Evolutionary conservation across 495 filamentous ascomycete species (phyloP).

Genomic region (Neurospora intermedia): DNA sequence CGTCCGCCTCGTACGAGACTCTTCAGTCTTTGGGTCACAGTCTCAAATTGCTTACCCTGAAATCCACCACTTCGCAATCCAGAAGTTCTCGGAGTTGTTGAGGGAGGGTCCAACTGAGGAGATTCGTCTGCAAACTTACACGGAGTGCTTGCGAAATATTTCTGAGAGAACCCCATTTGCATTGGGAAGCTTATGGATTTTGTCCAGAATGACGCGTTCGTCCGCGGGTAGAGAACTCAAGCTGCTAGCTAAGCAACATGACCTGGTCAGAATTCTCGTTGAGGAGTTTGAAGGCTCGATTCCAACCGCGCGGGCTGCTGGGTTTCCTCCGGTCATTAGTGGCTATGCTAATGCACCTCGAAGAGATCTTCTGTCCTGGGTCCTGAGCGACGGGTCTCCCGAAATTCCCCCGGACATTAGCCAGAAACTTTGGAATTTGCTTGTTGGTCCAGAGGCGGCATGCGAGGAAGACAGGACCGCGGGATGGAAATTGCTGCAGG

Average conservation of each 20-base stretch:
- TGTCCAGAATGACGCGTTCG: slow-evolving; percentile 46
- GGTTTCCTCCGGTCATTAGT: slow-evolving; percentile 29
- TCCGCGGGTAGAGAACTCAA: slow-evolving; percentile 23
- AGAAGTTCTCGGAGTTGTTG: slow-evolving; percentile 43
- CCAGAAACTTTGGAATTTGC: slow-evolving; percentile 52
- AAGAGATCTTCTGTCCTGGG: slow-evolving; percentile 43
- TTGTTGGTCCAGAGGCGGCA: slow-evolving; percentile 51
- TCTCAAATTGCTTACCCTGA: slow-evolving; percentile 32
- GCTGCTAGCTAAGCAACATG: slow-evolving; percentile 29
- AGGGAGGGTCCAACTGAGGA: slow-evolving; percentile 21
- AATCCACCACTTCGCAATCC: slow-evolving; percentile 48
- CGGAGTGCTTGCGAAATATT: slow-evolving; percentile 37
- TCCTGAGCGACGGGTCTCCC: slow-evolving; percentile 48
- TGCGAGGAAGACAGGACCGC: slow-evolving; percentile 40
- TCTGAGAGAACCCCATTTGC: slow-evolving; percentile 29
- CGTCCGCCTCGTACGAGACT: slow-evolving; percentile 58
- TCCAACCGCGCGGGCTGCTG: slow-evolving; percentile 19
- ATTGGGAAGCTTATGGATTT: slow-evolving; percentile 59
- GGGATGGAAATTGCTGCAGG: slow-evolving; percentile 39
- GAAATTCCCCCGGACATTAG: slow-evolving; percentile 52
- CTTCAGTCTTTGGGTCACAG: slow-evolving; percentile 34
- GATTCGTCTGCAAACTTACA: slow-evolving; percentile 28
- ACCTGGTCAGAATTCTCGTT: slow-evolving; percentile 34
- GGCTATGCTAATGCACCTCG: slow-evolving; percentile 37
- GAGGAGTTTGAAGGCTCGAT: slow-evolving; percentile 39